These are phyloP conservation scores for Orobanche coerulescens DNA, from an alignment of 257 asterid genomes.

Conservation along the genomic window DNA sequence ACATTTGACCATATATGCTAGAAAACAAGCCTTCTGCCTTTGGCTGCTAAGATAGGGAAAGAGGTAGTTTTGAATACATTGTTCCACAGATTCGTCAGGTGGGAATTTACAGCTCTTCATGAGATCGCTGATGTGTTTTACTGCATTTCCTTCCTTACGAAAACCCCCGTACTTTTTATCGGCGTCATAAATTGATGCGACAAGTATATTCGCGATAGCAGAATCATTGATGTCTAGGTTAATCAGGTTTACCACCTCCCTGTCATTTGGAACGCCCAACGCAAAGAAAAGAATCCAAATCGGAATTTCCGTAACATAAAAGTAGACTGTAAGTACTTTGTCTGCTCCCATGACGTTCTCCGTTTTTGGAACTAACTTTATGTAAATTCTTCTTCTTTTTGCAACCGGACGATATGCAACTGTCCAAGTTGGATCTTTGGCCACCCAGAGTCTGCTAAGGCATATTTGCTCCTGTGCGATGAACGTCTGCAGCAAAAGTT, in stretches of 20 bases:
- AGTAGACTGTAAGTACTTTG: constrained; percentile 55
- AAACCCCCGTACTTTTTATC: constrained; percentile 53
- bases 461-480: constrained; percentile 92
- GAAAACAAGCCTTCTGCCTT: constrained; percentile 66
- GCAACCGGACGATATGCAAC: constrained; percentile 49
- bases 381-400: constrained; percentile 49
- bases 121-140: constrained; percentile 31
- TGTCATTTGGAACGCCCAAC: constrained; percentile 65
- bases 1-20: constrained; percentile 84
- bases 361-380: constrained; percentile 52
- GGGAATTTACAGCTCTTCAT: constrained; percentile 53
- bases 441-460: constrained; percentile 68
- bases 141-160: constrained; percentile 46
- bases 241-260: constrained; percentile 57
- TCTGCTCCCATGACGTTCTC: constrained; percentile 51
- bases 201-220: constrained; percentile 42
- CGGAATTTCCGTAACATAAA: constrained; percentile 59
- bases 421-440: constrained; percentile 55
- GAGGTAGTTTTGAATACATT: constrained; percentile 45
- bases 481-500: constrained; percentile 57
- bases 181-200: constrained; percentile 68
- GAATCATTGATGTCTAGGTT: constrained; percentile 44
- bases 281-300: constrained; percentile 82
- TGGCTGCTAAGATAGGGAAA: constrained; percentile 55
- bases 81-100: constrained; percentile 69